Percentiles rank a stretch among this genome's conserved stretches.
phyloP scores from a whole-genome alignment of 352 stramenopile species.

The Nothophytophthora sp. region DNA sequence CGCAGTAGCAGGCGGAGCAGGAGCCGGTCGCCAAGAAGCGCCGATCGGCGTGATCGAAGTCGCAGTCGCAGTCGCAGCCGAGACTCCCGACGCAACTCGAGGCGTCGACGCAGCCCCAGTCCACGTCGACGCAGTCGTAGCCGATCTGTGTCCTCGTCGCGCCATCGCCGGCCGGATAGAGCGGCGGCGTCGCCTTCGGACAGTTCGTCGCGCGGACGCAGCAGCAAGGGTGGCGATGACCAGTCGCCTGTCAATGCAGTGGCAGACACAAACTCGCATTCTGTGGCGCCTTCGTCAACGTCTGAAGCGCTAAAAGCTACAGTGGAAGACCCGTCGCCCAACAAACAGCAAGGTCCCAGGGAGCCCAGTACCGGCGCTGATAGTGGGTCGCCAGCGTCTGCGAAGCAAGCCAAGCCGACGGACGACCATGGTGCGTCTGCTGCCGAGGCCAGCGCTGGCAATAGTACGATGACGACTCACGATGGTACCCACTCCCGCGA shows the following conservation, averaged over 20 bases:
- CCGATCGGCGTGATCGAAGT: no score
- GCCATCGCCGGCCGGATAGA: slow-evolving; percentile 5
- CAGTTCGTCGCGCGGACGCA: slow-evolving; percentile 21
- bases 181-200: slow-evolving; percentile 10
- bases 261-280: slow-evolving; percentile 1
- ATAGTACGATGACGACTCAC: not conserved
- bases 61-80: not conserved
- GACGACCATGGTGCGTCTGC: slow-evolving; percentile 1
- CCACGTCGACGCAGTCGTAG: no score
- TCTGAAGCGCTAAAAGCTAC: slow-evolving; percentile 1
- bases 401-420: slow-evolving; percentile 1
- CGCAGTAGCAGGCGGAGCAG: slow-evolving; percentile 13
- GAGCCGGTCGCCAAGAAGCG: slow-evolving; percentile 15
- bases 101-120: slow-evolving; percentile 8
- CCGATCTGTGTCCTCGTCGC: slow-evolving; percentile 20
- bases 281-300: not conserved
- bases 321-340: no score
- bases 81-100: slow-evolving; percentile 6
- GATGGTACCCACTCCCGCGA: not conserved
- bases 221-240: slow-evolving; percentile 8
- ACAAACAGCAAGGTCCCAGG: no score
- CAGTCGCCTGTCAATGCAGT: not conserved
- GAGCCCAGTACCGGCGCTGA: no score
- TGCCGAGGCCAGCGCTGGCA: slow-evolving; percentile 3
- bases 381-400: no score